Evolutionary conservation across 495 filamentous ascomycete species (phyloP).

Genomic region (Achaetomiella virescens): DNA sequence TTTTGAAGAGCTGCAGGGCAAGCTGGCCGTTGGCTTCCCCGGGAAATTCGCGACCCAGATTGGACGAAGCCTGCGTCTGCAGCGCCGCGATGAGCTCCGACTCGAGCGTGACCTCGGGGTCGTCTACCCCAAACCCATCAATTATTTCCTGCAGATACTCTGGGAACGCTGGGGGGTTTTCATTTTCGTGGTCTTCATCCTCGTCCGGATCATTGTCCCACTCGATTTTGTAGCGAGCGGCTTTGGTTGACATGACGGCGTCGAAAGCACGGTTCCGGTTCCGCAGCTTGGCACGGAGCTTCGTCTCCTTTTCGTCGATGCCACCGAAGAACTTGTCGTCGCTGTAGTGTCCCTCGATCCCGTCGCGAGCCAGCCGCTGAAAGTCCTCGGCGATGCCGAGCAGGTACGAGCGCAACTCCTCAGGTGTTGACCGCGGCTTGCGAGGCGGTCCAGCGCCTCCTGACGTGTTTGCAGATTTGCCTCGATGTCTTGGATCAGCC

Average conservation of each 20-base stretch:
- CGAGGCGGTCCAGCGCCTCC: conserved; percentile 22
- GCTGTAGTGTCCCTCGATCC: conserved; percentile 27
- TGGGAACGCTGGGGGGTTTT: conserved; percentile 5
- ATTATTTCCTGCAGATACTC: conserved; percentile 16
- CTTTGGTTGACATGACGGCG: conserved; percentile 16
- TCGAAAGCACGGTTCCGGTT: conserved; percentile 23
- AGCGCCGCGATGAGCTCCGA: conserved; percentile 9
- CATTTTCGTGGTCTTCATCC: not conserved
- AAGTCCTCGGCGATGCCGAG: conserved; percentile 24
- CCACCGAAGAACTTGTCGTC: conserved; percentile 26
- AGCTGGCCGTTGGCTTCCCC: conserved; percentile 16
- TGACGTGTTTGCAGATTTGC: conserved; percentile 9
- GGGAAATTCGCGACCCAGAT: conserved; percentile 23
- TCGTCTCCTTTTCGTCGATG: conserved; percentile 2
- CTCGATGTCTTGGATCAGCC: conserved; percentile 26
- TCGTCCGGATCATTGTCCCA: conserved; percentile 10
- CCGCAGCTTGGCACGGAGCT: conserved; percentile 22
- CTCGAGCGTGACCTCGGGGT: conserved; percentile 6
- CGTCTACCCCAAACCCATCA: conserved; percentile 14
- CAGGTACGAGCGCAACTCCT: conserved; percentile 26
- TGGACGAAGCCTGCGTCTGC: conserved; percentile 15
- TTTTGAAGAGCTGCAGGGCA: conserved; percentile 19
- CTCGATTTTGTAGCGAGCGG: conserved; percentile 15
- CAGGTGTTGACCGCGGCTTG: conserved; percentile 18
- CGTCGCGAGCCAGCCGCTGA: conserved; percentile 24